Base-by-base conservation (phyloP, 371 early-diverging fungal species). In the Mortierella sp. region DNA sequence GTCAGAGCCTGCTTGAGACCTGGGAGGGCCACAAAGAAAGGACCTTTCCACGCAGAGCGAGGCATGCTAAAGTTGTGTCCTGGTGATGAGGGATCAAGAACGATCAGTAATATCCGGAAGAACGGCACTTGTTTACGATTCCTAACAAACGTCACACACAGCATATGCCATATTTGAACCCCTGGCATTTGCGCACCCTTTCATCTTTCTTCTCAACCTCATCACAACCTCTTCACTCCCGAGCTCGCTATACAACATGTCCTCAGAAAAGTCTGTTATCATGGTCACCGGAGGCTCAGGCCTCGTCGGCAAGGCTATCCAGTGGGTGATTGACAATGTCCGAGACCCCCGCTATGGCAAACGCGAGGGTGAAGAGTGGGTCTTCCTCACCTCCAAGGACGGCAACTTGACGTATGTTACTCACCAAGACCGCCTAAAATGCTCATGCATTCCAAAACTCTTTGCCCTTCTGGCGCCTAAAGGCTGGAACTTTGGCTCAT, bases 41-140 rank as follows among this genome's bases (percentile, higher is more conserved):
- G 97, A 65, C 96, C 96, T 85, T 97, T 97, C 98, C 98, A 98
- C 58, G 90, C 91, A 41, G 97, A 88, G 72, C 98, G 93, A 64
- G 76, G 58, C 76, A 74, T 72, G 49, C n/a, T 58, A 28, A 13
- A 39, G 43, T 54, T 39, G 47, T 19, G n/a, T 8, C 43, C 14
- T 39, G 30, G 28, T 23, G n/a, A 24, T 46, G 57, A 14, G 38
- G 42, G 63, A 30, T 53, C 54, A 57, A 27, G 49, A 48, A 54
- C 53, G 39, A 38, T 38, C 34, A 30, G 26, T 19, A 38, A 57
- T 30, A 38, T 39, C 39, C 3, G 3, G 12, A 51, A 13, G 52
- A 51, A 26, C 16, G 45, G 18, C 45, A 57, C 46, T 46, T 54
- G 41, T 54, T 54, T 54, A 30, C 13, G 45, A 52, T 7, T n/a